Conservation (phyloP, 225 moss, liverwort and hornwort species). For the Marchantia paleacea region DNA sequence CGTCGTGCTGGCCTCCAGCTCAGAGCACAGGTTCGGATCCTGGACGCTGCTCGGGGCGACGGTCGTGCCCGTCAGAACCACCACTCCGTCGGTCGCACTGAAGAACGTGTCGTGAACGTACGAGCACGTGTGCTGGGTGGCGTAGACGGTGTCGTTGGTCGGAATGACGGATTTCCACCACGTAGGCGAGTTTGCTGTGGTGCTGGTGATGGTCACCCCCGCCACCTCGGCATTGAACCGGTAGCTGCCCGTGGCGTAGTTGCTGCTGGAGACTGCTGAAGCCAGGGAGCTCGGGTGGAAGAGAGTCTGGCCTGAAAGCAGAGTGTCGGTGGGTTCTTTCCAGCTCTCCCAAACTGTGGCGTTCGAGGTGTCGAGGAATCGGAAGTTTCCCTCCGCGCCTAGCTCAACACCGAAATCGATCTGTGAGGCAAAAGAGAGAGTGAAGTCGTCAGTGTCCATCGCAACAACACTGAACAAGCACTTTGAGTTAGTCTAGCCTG, state of each 20-base stretch:
- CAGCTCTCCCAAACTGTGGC: constrained; percentile 28
- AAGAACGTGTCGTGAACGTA: constrained; percentile 31
- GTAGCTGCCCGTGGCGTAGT: constrained; percentile 11
- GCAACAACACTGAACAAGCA: too few relatives aligned
- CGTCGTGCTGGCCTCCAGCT: constrained; percentile 12
- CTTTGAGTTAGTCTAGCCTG: too few relatives aligned
- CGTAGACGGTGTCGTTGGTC: constrained; percentile 1
- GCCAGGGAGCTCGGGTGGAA: background rate
- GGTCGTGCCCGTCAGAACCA: constrained; percentile 6
- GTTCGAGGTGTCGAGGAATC: constrained; percentile 12
- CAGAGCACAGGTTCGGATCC: constrained; percentile 23
- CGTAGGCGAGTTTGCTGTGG: background rate
- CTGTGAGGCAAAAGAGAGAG: background rate
- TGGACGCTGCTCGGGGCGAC: background rate
- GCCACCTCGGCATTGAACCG: constrained; percentile 17
- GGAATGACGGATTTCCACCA: background rate
- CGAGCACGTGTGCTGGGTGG: constrained; percentile 27
- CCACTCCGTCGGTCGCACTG: constrained; percentile 17
- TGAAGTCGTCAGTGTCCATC: too few relatives aligned
- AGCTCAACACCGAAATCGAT: background rate
- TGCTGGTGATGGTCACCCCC: constrained; percentile 17
- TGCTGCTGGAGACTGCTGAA: constrained; percentile 1
- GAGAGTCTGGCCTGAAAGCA: constrained; percentile 26
- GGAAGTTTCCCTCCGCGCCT: constrained; percentile 20
- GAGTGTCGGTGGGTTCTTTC: constrained; percentile 15